Base-by-base conservation (phyloP, 768 basidiomycete species). In the Mycena galericulata region DNA sequence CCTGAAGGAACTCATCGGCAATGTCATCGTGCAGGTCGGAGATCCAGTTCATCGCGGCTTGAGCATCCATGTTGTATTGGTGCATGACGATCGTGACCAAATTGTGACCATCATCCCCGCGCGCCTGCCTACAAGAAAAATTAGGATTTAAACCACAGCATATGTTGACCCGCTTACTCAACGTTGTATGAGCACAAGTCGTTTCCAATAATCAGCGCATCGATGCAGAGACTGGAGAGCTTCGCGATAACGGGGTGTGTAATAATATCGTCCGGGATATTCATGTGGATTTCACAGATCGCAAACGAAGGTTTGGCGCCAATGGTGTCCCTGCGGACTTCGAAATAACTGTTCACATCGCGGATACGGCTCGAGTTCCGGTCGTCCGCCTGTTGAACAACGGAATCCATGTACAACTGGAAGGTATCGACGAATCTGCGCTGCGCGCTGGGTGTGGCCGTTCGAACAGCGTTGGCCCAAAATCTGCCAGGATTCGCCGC, bases 1-100 rank as follows among this genome's bases (percentile, higher is more conserved):
- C 74, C 2, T 76, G 76, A 32, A 83, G 57, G 74, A 84, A 88
- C 20, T 73, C 62, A 14, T 78, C 76, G 57, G 76, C 81, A 26
- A 85, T 75, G 17, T 73, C 68, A 14, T 79, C 79, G 67, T 83
- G 82, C 43, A 77, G 75, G 4, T 72, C 71, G 2, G 76, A 77
- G 24, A 87, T 78, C 75, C 78, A 80, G 43, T 82, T 72, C 38
- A 85, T 73, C 3, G 87, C 82, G 0, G 72, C 79, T 53, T 85
- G 80, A 0, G 86, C 69, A 57, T 80, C 76, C 43, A 82, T 65
- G 18, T 76, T 68, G 32, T 77, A 75, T 43, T 86, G 80, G 32
- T 84, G 78, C 86, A 87, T 88, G 43, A 88, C 82, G 18, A 87
- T 81, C 1, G 84, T 84, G 34, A 90, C 78, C 17, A 88, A 76